Evolutionary conservation across 495 filamentous ascomycete species (phyloP), one percentile per base, ranked within the genome.

Genomic region (Pseudomonodictys pantanalensis): DNA sequence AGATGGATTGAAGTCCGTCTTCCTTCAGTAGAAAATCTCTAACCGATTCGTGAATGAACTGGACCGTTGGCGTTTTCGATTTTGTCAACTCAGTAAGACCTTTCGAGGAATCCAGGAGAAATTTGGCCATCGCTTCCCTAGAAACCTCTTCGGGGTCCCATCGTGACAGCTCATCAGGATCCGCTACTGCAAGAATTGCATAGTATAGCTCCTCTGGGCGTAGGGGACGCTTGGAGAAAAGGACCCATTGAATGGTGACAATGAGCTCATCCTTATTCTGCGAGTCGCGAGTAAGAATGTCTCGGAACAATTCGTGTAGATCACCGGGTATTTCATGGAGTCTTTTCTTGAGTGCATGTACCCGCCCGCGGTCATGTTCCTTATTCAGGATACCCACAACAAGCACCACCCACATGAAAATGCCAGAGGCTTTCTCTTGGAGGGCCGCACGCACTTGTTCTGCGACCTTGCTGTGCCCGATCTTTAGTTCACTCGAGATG

Each of bases 331-430:
- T 28, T 20, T 62, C 52, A 29, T 45, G 6, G 2, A 62, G 51
- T 12, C 42, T 39, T 22, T 41, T 6, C 9, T 18, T 22, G 20
- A 62, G 42, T 6, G 42, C 30, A 29, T 48, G 2, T 0, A 56
- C 28, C 25, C 39, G 12, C 12, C 59, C 59, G 8, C 35, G 22
- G 29, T 62, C 59, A 29, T 38, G 51, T 26, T 30, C 45, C 35
- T 56, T 39, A 15, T 62, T 62, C n/a, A 62, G 35, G 3, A 62
- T 56, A 15, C 12, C 17, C 12, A 60, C 56, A 23, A 60, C 56
- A 20, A 59, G 51, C 49, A 61, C 30, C 22, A 65, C 57, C 62
- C 62, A 65, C 42, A 62, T 23, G 23, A 62, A 62, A 24, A 62
- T 35, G 4, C 52, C 59, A 0, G 39, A 39, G 4, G 59, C 62